A percentile compares a stretch with the other conserved stretches of the same genome.
These are phyloP conservation scores for Trypanosoma caninum DNA, from an alignment of 208 protist species.

Conservation along the genomic window DNA sequence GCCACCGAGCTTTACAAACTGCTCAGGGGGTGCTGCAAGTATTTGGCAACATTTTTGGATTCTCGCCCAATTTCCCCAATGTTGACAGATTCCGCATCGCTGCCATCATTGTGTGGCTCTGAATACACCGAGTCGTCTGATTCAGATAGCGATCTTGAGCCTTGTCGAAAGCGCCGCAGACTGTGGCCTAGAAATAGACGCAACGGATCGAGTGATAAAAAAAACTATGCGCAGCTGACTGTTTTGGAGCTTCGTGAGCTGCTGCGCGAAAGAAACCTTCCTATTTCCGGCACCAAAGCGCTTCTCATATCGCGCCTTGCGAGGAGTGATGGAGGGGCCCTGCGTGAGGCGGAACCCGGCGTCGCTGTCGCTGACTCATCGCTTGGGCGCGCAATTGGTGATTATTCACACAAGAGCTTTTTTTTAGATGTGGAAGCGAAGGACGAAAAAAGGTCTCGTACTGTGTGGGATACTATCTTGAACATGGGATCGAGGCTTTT, in stretches of 20 bases:
- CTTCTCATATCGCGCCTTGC: slow-evolving; percentile 42
- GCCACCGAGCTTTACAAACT: slow-evolving; percentile 30
- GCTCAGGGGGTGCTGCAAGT: slow-evolving; percentile 41
- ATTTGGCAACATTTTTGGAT: slow-evolving; percentile 20
- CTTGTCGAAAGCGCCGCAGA: not conserved
- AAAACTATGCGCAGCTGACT: slow-evolving; percentile 5
- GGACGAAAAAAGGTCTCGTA: not conserved
- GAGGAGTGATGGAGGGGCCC: slow-evolving; percentile 2
- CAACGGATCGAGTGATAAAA: not conserved
- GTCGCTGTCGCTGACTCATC: not conserved
- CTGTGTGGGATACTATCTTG: slow-evolving; percentile 13
- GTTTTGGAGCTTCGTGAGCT: slow-evolving; percentile 26
- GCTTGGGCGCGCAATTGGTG: not conserved
- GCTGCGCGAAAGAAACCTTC: slow-evolving; percentile 33
- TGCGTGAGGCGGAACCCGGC: not conserved
- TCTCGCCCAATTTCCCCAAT: not conserved
- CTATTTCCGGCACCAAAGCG: slow-evolving; percentile 50
- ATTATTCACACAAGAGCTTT: not conserved
- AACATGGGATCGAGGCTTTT: slow-evolving; percentile 25
- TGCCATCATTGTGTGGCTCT: not conserved
- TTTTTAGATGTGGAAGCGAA: slow-evolving; percentile 13
- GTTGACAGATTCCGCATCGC: slow-evolving; percentile 14
- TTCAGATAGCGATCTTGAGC: slow-evolving; percentile 16
- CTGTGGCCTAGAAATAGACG: not conserved
- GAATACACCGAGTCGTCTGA: slow-evolving; percentile 11